Conservation (phyloP, 192 early-diverging fungal genomes). For the Coemansia sp. region DNA sequence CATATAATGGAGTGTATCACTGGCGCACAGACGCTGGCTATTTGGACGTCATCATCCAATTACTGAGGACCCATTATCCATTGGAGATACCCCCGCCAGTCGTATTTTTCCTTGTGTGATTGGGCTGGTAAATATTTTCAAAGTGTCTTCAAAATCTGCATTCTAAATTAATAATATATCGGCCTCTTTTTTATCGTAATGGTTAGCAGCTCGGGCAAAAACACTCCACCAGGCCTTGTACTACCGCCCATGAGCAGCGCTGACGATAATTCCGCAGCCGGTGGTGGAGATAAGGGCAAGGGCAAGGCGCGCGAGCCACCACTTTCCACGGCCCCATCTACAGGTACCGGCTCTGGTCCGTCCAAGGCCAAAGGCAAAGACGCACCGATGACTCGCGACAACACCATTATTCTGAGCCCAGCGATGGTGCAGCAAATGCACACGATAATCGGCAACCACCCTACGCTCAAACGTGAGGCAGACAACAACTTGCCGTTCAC, state of each 20-base stretch:
- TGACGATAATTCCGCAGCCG: conserved; percentile 5
- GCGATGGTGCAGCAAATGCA: conserved; percentile 52
- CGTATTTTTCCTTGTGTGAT: not conserved
- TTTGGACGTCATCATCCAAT: conserved; percentile 23
- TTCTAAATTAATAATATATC: not conserved
- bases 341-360: not conserved
- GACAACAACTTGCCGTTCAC: conserved; percentile 54
- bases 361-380: conserved; percentile 23
- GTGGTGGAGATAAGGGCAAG: conserved; percentile 12
- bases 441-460: conserved; percentile 44
- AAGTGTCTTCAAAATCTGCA: not conserved
- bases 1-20: conserved; percentile 36
- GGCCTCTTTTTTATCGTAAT: not conserved
- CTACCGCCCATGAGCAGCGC: not conserved
- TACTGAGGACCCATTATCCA: not conserved
- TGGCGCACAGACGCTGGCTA: conserved; percentile 27
- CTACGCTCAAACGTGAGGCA: conserved; percentile 37
- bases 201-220: conserved; percentile 4
- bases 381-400: conserved; percentile 15
- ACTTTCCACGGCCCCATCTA: not conserved
- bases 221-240: not conserved
- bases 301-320: conserved; percentile 13
- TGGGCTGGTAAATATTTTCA: not conserved
- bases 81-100: not conserved
- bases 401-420: conserved; percentile 39